A percentile compares a stretch with the other conserved stretches of the same genome.
Evolutionary conservation across 2,329 filamentous ascomycete species (phyloP).

Genomic region (Ophiostoma perfectum): DNA sequence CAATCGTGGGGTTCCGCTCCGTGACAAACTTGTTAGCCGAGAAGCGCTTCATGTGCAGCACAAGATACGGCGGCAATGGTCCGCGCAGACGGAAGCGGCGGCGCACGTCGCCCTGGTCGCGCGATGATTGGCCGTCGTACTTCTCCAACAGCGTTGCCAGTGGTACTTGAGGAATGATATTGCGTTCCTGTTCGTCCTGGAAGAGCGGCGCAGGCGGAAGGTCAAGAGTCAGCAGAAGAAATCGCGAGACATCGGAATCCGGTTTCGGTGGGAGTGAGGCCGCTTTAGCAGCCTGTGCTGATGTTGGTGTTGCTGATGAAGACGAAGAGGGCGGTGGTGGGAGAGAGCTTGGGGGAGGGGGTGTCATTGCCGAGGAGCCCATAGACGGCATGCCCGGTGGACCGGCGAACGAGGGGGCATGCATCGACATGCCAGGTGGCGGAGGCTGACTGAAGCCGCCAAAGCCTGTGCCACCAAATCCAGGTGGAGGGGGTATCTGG

Average conservation of each 20-base stretch:
- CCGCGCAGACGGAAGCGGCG: conserved; percentile 86
- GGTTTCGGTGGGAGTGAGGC: conserved; percentile 43
- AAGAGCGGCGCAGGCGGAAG: conserved; percentile 88
- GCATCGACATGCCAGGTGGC: conserved; percentile 13
- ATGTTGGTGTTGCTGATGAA: background rate
- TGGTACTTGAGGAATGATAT: conserved; percentile 91
- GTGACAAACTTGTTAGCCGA: conserved; percentile 93
- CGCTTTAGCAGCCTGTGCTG: background rate
- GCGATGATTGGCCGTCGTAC: conserved; percentile 82
- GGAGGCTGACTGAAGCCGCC: conserved; percentile 3
- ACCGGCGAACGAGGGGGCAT: background rate
- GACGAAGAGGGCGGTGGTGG: conserved; percentile 5
- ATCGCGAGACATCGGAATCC: conserved; percentile 63
- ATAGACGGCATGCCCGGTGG: background rate
- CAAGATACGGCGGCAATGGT: conserved; percentile 81
- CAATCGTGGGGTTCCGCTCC: conserved; percentile 95
- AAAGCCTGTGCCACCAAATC: conserved; percentile 14
- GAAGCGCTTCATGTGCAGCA: conserved; percentile 97
- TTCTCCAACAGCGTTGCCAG: conserved; percentile 79
- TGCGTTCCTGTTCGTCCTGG: conserved; percentile 88
- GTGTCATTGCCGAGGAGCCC: background rate
- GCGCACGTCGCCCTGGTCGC: conserved; percentile 82
- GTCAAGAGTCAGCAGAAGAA: conserved; percentile 88
- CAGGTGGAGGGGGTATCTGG: conserved; percentile 20
- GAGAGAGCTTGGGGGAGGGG: background rate